phyloP scores from a whole-genome alignment of 306 rosid genomes.

The Benincasa hispida region DNA sequence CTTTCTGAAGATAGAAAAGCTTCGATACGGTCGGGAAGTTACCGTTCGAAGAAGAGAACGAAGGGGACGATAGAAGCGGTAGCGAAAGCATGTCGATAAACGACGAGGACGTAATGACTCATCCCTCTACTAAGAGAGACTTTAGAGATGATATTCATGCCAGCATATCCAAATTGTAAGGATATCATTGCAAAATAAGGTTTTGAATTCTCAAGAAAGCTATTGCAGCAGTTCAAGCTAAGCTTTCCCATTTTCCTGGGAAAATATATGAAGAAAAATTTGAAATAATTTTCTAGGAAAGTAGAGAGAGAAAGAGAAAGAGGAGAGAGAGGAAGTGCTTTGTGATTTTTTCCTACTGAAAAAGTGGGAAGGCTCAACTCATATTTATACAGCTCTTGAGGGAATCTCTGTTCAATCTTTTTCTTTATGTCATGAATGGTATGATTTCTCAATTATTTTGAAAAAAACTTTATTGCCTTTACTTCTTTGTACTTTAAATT shows the following conservation, averaged over 20 bases:
- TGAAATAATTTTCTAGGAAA: not conserved
- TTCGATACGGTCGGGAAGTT: not conserved
- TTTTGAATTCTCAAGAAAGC: constrained; percentile 42
- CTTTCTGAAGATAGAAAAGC: not conserved
- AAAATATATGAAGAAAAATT: not conserved
- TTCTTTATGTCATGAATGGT: too few species aligned
- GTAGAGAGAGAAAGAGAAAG: not conserved
- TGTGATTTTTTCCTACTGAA: not conserved
- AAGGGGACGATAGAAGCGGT: constrained; percentile 62
- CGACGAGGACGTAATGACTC: constrained; percentile 94
- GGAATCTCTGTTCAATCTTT: not conserved
- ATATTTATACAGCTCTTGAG: not conserved
- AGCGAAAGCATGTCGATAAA: constrained; percentile 79
- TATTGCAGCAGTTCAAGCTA: constrained; percentile 19
- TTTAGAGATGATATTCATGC: constrained; percentile 71
- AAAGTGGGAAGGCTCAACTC: not conserved
- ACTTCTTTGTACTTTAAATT: too few species aligned
- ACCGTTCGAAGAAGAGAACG: constrained; percentile 73
- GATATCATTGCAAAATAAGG: constrained; percentile 82
- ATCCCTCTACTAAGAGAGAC: constrained; percentile 74
- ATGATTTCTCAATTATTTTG: too few species aligned
- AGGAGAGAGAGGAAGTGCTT: not conserved
- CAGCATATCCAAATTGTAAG: constrained; percentile 77
- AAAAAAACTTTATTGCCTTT: too few species aligned
- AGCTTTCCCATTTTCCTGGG: constrained; percentile 22